Base-by-base conservation (phyloP, 257 asterid genomes). In the Phtheirospermum japonicum region DNA sequence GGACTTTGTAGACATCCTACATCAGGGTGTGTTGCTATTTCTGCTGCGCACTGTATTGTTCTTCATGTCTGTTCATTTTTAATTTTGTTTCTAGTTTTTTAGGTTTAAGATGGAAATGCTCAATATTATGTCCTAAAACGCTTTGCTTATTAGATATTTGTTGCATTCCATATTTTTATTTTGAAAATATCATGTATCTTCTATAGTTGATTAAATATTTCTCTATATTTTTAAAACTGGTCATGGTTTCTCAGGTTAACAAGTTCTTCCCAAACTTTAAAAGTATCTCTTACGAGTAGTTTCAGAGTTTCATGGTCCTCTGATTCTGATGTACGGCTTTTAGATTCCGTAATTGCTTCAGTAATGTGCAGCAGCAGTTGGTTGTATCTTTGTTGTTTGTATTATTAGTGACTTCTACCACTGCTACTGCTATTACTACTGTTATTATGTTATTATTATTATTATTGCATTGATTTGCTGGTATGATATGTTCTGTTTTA, bases 401-500 rank as follows among this genome's bases (percentile, higher is more conserved):
- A 23, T 23, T 23, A 23, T 23, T 23, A 23, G 28, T 23, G 28
- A 23, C 3, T 1, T 4, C 45, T 37, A 13, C 45, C 7, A n/a
- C 40, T 1, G n/a, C 45, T 37, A 13, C 45, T 37, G 11, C 28
- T 14, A 48, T 48, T 48, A 2, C 16, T 16, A 48, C 16, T 18
- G 12, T 28, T 4, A 4, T 26, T 40, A 5, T 20, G n/a, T n/a
- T n/a, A 9, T 9, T 36, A 36, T 36, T 2, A 36, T 6, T 36
- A 2, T 36, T 50, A 33, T 61, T n/a, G 6, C 42, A 33, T 42
- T 48, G 6, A 18, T 50, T 13, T 6, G 37, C 32, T 31, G 11
- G 30, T 18, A 57, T 20, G 31, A 56, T 36, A 65, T 51, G 54
- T n/a, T 17, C 61, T 69, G 9, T 50, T 68, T 59, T 64, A 19